Evolutionary conservation across 495 filamentous ascomycete genomes (phyloP), one percentile per base, ranked within the genome.

Genomic region (Ascodesmis nigricans): DNA sequence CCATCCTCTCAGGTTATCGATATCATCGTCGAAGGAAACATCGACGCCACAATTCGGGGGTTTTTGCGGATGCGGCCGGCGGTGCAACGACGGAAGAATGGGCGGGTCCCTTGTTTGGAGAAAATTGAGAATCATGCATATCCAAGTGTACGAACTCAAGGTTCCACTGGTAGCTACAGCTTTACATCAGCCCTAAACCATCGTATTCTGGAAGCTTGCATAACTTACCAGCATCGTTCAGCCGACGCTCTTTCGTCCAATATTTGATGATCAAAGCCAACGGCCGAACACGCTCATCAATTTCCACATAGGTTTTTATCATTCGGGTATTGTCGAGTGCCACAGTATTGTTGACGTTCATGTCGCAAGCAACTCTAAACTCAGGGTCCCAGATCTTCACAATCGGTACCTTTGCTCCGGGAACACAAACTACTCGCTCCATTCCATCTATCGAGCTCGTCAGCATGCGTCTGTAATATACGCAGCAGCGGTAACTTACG

Each of bases 301-400:
- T 76, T 47, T 90, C 69, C 37, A 95, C 80, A 58, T 97, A 97
- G 0, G 81, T 92, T 53, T 83, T 82, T 45, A 97, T 81, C 87
- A 97, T 92, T 8, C 81, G 73, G 16, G 87, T 97, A 49, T 97
- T 97, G 52, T 93, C 83, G 41, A 97, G 57, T 0, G 87, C 87
- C 29, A 84, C 44, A 2, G 83, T 83, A 43, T 92, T 97, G 58
- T 97, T 97, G 57, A 95, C 81, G 39, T 95, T 97, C 75, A 97
- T 87, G 52, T 97, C 87, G 45, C 81, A 92, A n/a, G 81, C 76
- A 38, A 97, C 60, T 23, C 68, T 58, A 16, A 92, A 63, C 54
- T 92, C 81, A 0, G 87, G 90, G 50, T 97, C 87, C 83, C 83
- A 95, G 30, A 92, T 84, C 58, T 95, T 97, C 34, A 97, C 87